These are phyloP conservation scores for Fulvia fulva DNA, from an alignment of 2,329 filamentous ascomycete genomes.

Conservation along the genomic window DNA sequence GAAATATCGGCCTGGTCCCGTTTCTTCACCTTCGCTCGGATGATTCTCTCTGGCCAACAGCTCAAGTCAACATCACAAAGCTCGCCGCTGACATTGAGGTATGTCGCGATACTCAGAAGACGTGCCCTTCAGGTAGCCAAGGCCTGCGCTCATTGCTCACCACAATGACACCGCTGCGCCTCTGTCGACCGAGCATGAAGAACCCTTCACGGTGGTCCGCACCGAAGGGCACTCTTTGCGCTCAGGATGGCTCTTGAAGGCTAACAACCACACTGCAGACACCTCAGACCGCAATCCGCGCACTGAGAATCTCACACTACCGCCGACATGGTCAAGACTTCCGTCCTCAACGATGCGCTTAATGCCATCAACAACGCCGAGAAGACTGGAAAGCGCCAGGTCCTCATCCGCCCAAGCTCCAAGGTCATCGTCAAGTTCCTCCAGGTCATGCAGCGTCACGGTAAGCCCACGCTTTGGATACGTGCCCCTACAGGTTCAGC, in stretches of 20 bases:
- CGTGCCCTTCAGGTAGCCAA: conserved; percentile 52
- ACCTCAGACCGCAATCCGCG: conserved; percentile 57
- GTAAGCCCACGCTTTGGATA: conserved; percentile 57
- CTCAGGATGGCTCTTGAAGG: conserved; percentile 59
- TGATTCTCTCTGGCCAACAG: conserved; percentile 8
- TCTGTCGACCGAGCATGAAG: conserved; percentile 59
- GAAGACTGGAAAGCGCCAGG: conserved; percentile 99
- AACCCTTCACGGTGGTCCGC: conserved; percentile 53
- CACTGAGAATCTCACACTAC: conserved; percentile 76
- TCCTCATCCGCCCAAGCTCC: conserved; percentile 93
- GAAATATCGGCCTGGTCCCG: no score
- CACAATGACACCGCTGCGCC: conserved; percentile 46
- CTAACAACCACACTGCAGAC: conserved; percentile 55
- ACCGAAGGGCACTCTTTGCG: conserved; percentile 63
- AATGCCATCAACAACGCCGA: conserved; percentile 99
- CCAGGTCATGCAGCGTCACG: conserved; percentile 98
- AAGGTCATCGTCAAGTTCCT: conserved; percentile 99
- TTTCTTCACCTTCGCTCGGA: neutral
- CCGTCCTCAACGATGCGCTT: conserved; percentile 90
- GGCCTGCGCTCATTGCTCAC: conserved; percentile 41
- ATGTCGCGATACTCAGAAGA: conserved; percentile 29
- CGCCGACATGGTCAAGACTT: conserved; percentile 98
- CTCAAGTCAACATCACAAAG: conserved; percentile 12
- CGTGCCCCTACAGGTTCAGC: conserved; percentile 16
- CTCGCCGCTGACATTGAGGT: conserved; percentile 30